Evolutionary conservation across 2,329 filamentous ascomycete genomes (phyloP), one percentile per base, ranked within the genome.

Genomic region (Annulohypoxylon truncatum): DNA sequence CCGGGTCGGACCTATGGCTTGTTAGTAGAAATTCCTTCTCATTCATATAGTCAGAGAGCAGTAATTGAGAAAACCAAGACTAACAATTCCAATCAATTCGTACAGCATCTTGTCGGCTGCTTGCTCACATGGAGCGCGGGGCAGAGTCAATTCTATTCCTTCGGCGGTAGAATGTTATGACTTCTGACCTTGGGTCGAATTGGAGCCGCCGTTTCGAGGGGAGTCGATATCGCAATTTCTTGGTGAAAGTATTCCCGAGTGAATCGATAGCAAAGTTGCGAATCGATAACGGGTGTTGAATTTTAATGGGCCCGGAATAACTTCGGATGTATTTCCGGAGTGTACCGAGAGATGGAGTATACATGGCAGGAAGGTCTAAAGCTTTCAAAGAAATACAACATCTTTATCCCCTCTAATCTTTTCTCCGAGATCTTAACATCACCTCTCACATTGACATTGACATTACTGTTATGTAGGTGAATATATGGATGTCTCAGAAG

Each of bases 11-110:
- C 94, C 96, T 98, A 77, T 22, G n/a, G 0, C 10, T 47, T 22
- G 42, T 71, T 35, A 70, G 71, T 31, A 47, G 1, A 50, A 3
- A 6, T 15, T 18, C 20, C 10, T 22, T 61, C 1, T 35, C 13
- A 31, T 31, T 31, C 29, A 12, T 6, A n/a, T 46, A 8, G 1
- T 13, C 15, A n/a, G 2, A 18, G n/a, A 38, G 9, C 5, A 4
- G 35, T 8, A 15, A 35, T 7, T 57, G 7, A 50, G n/a, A 9
- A 54, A 20, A 26, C 6, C 2, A 31, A 12, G 22, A 83, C 91
- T 76, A 83, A 97, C 96, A 82, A 97, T 91, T 80, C 92, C 96
- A 81, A 99, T 96, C 77, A 98, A 85, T 84, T 99, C 96, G 85
- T 99, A 99, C 82, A 99, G 84, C 96, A 99, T 76, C 69, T 48